Conservation (phyloP, 2,329 filamentous ascomycete species). For the Ophiosphaerella korrae region DNA sequence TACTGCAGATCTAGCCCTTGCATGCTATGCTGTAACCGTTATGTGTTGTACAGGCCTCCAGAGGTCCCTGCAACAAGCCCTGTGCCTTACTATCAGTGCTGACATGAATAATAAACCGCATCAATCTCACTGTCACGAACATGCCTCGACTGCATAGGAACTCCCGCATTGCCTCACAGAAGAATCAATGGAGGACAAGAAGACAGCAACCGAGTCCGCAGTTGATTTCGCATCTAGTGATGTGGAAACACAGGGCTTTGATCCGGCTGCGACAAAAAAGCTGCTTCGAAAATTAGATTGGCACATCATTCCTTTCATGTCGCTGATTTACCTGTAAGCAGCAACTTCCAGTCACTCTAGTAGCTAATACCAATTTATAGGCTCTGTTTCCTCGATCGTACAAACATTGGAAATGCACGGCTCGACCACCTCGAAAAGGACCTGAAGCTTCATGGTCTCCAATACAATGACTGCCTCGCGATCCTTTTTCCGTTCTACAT, state of each 20-base stretch:
- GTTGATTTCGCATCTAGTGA: slow-evolving; percentile 21
- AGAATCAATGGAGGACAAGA: slow-evolving; percentile 17
- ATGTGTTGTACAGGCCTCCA: slow-evolving; percentile 1
- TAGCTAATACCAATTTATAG: slow-evolving; percentile 16
- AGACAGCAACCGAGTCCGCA: slow-evolving; percentile 7
- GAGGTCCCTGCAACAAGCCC: neutral
- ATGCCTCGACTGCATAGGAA: neutral
- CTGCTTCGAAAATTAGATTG: slow-evolving; percentile 61
- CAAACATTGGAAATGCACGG: slow-evolving; percentile 55
- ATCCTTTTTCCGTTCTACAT: slow-evolving; percentile 62
- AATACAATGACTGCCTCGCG: slow-evolving; percentile 66
- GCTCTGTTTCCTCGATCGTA: slow-evolving; percentile 59
- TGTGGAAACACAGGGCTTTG: slow-evolving; percentile 41
- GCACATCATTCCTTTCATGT: slow-evolving; percentile 64
- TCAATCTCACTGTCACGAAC: no score
- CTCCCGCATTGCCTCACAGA: neutral
- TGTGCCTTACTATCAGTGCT: neutral
- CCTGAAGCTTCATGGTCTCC: slow-evolving; percentile 44
- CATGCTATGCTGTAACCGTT: neutral
- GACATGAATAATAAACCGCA: neutral
- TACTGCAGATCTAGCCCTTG: neutral
- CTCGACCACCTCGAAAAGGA: slow-evolving; percentile 46
- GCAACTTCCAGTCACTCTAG: neutral
- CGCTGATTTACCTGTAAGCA: slow-evolving; percentile 60
- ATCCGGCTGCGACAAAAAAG: slow-evolving; percentile 52